Evolutionary conservation across 2,329 filamentous ascomycete species (phyloP).

Genomic region (Aurifilum marmelostoma): DNA sequence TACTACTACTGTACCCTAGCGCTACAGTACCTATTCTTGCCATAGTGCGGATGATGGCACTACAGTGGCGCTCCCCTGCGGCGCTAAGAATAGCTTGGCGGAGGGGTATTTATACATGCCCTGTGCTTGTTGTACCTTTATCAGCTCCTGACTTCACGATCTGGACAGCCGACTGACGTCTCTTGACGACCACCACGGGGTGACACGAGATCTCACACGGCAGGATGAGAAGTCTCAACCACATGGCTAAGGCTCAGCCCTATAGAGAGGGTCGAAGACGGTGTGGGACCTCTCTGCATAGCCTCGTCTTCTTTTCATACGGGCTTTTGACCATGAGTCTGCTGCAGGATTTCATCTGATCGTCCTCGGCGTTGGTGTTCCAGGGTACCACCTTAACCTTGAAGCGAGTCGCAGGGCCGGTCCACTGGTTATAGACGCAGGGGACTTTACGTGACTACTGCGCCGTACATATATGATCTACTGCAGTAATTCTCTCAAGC

Average conservation of each 20-base stretch:
- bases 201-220: constrained; percentile 1
- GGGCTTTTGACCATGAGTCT: not conserved
- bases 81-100: constrained; percentile 12
- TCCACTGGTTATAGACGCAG: not conserved
- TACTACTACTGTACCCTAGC: not conserved
- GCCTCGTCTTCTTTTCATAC: not conserved
- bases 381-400: not conserved
- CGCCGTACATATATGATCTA: not conserved
- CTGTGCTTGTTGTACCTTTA: not conserved
- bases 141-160: too few species aligned
- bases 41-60: not conserved
- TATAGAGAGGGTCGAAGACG: not conserved
- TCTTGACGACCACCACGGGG: not conserved
- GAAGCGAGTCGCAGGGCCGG: constrained; percentile 2
- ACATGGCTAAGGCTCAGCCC: not conserved
- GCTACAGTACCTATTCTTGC: too few species aligned
- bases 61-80: not conserved
- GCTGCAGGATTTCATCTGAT: constrained; percentile 9
- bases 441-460: not conserved
- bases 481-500: not conserved
- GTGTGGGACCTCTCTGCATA: not conserved
- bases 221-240: not conserved
- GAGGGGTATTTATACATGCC: constrained; percentile 1
- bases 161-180: not conserved
- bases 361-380: not conserved